A percentile compares a stretch with the other conserved stretches of the same genome.
Conservation (phyloP, 2,329 filamentous ascomycete genomes). For the Diaporthe amygdali region DNA sequence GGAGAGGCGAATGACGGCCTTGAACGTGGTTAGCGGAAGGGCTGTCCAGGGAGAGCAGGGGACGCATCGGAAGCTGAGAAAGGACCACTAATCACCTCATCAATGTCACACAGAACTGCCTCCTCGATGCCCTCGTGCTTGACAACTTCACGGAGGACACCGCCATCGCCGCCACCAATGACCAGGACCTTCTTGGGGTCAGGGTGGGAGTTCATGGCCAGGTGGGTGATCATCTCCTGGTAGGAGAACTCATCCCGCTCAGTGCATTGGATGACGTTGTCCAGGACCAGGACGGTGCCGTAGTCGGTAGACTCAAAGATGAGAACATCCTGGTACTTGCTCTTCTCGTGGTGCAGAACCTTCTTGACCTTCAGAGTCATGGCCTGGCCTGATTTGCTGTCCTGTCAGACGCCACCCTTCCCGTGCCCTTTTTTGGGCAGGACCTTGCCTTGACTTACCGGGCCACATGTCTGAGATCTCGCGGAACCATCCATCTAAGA, state of each 20-base stretch:
- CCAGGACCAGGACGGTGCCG: conserved; percentile 93
- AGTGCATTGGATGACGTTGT: conserved; percentile 99
- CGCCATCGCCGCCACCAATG: conserved; percentile 96
- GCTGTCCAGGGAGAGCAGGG: background rate
- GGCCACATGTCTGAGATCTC: conserved; percentile 99
- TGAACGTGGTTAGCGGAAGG: background rate
- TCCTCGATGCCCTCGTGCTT: conserved; percentile 98
- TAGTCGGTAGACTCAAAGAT: conserved; percentile 99
- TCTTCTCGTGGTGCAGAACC: conserved; percentile 98
- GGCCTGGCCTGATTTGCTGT: conserved; percentile 73
- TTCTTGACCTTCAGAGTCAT: conserved; percentile 99
- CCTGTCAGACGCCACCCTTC: conserved; percentile 15
- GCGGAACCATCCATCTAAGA: conserved; percentile 97
- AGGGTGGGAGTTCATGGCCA: conserved; percentile 98
- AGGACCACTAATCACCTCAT: conserved; percentile 72
- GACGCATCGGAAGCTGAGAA: conserved; percentile 46
- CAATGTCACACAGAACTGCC: conserved; percentile 96
- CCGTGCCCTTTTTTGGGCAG: background rate
- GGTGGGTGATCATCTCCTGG: conserved; percentile 99
- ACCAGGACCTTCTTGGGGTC: conserved; percentile 98
- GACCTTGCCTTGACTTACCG: conserved; percentile 45
- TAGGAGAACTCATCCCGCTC: conserved; percentile 99
- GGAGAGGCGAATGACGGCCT: conserved; percentile 96
- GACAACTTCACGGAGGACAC: conserved; percentile 96
- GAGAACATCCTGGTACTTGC: conserved; percentile 97